Percentiles rank a stretch among this genome's conserved stretches.
Conservation (phyloP, 768 basidiomycete species). For the Basidioascus undulatus region DNA sequence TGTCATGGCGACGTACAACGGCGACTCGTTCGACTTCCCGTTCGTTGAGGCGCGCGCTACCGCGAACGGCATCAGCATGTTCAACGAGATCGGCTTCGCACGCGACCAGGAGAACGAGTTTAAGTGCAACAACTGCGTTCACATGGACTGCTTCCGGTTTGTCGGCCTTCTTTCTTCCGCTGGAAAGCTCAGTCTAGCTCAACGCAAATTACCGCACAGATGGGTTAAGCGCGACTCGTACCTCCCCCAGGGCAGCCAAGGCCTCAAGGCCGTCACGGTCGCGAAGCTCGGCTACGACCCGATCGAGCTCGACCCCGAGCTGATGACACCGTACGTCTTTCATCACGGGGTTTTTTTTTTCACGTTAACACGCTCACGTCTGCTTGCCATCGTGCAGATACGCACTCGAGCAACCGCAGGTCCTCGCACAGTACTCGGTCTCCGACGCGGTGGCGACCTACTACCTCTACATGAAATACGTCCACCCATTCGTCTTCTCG, state of each 20-base stretch:
- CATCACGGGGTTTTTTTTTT: not conserved
- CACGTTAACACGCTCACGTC: not conserved
- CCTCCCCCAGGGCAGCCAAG: slow-evolving; percentile 91
- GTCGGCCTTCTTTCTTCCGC: slow-evolving; percentile 1
- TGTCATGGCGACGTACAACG: slow-evolving; percentile 95
- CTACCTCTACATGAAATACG: slow-evolving; percentile 99
- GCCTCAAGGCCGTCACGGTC: slow-evolving; percentile 90
- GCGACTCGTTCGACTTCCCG: slow-evolving; percentile 97
- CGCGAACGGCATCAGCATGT: slow-evolving; percentile 87
- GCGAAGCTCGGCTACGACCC: slow-evolving; percentile 91
- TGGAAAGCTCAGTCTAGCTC: not conserved
- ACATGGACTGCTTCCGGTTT: slow-evolving; percentile 91
- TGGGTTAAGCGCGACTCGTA: slow-evolving; percentile 99
- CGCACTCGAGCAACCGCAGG: slow-evolving; percentile 82
- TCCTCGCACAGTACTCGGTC: slow-evolving; percentile 89
- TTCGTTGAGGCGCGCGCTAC: slow-evolving; percentile 71
- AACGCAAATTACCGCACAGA: slow-evolving; percentile 9
- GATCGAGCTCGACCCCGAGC: slow-evolving; percentile 86
- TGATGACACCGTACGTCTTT: slow-evolving; percentile 82
- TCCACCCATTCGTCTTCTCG: slow-evolving; percentile 97
- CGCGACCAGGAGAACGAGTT: slow-evolving; percentile 85
- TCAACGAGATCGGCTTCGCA: slow-evolving; percentile 72
- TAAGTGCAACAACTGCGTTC: slow-evolving; percentile 73
- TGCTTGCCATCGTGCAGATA: slow-evolving; percentile 32
- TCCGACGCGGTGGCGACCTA: slow-evolving; percentile 99